Evolutionary conservation across 495 filamentous ascomycete genomes (phyloP), one percentile per base, ranked within the genome.

Genomic region (Neurospora hispaniola): DNA sequence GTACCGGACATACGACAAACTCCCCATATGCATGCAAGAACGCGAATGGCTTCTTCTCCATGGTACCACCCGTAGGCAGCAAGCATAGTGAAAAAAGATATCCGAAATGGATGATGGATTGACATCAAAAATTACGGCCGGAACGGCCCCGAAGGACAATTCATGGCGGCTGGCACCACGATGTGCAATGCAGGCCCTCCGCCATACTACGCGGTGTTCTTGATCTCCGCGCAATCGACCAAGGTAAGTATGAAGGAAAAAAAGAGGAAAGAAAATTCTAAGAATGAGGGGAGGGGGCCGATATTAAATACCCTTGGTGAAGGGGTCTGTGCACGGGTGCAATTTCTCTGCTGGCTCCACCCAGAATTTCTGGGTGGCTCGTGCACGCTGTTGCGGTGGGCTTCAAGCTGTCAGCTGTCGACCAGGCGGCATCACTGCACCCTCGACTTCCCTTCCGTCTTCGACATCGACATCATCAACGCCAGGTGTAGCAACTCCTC

Each of bases 161-260:
- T 74, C 71, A 76, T 74, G 54, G 54, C 71, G 69, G 73, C 71
- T 72, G 71, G 71, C 75, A 72, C 75, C 75, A 69, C 75, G 75
- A 70, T 75, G 75, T 76, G 75, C 75, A 76, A 76, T 76, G 73
- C 70, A 76, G 75, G 75, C 69, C 73, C 54, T 72, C 73, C 73
- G 59, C 73, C 69, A 74, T 76, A 74, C 73, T 69, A 62, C 73
- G 42, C 46, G 71, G 71, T 54, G 5, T 69, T 76, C 75, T 42
- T 76, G 75, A 76, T 74, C 75, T 71, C 71, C 71, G 41, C 42
- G 73, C 71, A 74, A 44, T 74, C 73, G 71, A 76, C 74, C 73
- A 76, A 76, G 75, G 75, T 76, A 76, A 76, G 75, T 76, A 76
- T 76, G 73, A 76, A 76, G 75, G 70, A 75, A 38, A 75, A 76